Conservation (phyloP, 2,329 filamentous ascomycete genomes). For the Tympanopsis confertula region DNA sequence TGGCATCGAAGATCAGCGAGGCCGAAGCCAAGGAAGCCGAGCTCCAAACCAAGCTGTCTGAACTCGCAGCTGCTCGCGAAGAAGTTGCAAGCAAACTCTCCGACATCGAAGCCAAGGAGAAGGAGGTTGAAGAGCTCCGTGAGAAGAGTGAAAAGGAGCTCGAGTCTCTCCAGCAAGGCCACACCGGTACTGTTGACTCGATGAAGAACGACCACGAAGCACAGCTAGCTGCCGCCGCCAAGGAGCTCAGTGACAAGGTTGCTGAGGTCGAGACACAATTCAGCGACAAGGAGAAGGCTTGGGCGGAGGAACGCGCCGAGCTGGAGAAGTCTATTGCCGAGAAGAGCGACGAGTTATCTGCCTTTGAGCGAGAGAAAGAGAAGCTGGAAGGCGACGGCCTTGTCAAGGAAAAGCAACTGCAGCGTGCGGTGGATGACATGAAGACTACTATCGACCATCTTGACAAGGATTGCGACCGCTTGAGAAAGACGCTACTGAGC, state of each 20-base stretch:
- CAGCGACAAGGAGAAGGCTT: background rate
- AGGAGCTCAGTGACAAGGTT: background rate
- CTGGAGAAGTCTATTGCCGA: conserved; percentile 9
- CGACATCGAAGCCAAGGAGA: conserved; percentile 5
- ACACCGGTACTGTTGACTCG: too few relatives aligned
- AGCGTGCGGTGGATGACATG: conserved; percentile 13
- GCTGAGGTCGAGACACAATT: background rate
- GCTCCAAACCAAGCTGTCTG: background rate
- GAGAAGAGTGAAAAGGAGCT: conserved; percentile 18
- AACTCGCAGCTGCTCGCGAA: conserved; percentile 10
- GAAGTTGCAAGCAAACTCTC: conserved; percentile 7
- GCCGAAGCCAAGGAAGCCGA: background rate
- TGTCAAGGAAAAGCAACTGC: conserved; percentile 11
- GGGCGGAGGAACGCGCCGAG: background rate
- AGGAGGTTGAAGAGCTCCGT: conserved; percentile 20
- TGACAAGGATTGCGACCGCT: conserved; percentile 3
- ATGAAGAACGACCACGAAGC: too few relatives aligned
- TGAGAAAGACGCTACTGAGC: conserved; percentile 22
- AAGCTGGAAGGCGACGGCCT: conserved; percentile 11
- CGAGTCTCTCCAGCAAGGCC: conserved; percentile 10
- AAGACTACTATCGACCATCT: conserved; percentile 9
- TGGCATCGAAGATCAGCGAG: background rate
- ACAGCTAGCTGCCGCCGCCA: too few relatives aligned
- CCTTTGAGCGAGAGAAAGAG: conserved; percentile 18
- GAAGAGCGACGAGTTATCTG: conserved; percentile 18